Percentiles rank a stretch among this genome's conserved stretches.
phyloP scores from a whole-genome alignment of 2,329 filamentous ascomycete species.

The Dactylellina sp. region DNA sequence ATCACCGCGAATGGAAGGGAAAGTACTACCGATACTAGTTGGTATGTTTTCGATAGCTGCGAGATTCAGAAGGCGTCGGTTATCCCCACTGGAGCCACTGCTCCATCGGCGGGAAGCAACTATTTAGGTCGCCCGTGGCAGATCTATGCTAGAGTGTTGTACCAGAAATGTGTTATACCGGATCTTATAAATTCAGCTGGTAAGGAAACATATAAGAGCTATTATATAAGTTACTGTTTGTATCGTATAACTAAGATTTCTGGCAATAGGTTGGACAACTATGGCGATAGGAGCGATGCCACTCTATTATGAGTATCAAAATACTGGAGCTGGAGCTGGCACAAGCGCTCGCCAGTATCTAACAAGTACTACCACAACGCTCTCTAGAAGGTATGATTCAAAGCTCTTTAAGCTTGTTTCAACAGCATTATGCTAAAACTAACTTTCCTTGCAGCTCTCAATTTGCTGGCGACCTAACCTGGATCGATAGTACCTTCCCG shows the following conservation, averaged over 20 bases:
- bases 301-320: slow-evolving; percentile 1
- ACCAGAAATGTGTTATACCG: slow-evolving; percentile 68
- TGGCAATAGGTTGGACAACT: neutral
- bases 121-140: slow-evolving; percentile 70
- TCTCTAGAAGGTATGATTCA: slow-evolving; percentile 3
- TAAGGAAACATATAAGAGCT: slow-evolving; percentile 64
- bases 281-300: neutral
- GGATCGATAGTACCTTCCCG: too few species aligned
- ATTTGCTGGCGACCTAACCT: too few species aligned
- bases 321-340: neutral
- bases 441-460: too few species aligned
- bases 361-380: neutral
- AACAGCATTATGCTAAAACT: too few species aligned
- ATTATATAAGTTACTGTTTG: neutral
- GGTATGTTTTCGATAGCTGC: slow-evolving; percentile 70
- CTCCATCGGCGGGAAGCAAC: slow-evolving; percentile 63
- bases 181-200: slow-evolving; percentile 71
- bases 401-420: too few species aligned
- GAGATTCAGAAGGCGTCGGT: slow-evolving; percentile 64
- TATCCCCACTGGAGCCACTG: slow-evolving; percentile 62
- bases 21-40: slow-evolving; percentile 64
- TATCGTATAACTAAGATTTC: neutral
- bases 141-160: slow-evolving; percentile 67
- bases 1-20: slow-evolving; percentile 66
- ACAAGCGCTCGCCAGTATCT: slow-evolving; percentile 6